A percentile compares a stretch with the other conserved stretches of the same genome.
These are phyloP conservation scores for Cryphonectria nitschkei DNA, from an alignment of 2,329 filamentous ascomycete genomes.

Conservation along the genomic window DNA sequence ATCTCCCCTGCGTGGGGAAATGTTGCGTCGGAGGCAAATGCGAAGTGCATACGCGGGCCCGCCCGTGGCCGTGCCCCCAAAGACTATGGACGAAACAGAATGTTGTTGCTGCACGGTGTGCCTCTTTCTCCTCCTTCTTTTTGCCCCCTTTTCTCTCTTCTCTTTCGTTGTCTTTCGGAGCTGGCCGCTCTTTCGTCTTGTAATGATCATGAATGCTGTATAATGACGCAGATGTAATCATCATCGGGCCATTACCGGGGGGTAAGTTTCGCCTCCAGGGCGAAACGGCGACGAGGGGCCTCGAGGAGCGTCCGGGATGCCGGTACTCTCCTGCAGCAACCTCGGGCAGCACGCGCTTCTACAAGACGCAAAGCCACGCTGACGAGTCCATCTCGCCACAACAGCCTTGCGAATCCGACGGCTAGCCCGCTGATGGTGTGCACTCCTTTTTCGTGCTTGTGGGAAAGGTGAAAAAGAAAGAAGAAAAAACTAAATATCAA, in stretches of 20 bases:
- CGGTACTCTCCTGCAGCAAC: not conserved
- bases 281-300: not conserved
- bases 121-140: not conserved
- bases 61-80: not conserved
- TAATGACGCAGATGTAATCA: not conserved
- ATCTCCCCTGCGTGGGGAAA: not conserved
- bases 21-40: not conserved
- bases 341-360: not conserved
- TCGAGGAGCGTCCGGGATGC: not conserved
- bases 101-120: not conserved
- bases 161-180: not conserved
- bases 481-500: not conserved
- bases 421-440: not conserved
- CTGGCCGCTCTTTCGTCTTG: not conserved
- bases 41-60: not conserved
- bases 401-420: slow-evolving; percentile 8
- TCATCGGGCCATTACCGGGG: not conserved
- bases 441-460: not conserved
- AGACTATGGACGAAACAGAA: not conserved
- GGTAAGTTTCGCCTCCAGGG: not conserved
- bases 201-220: not conserved
- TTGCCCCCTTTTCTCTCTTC: not conserved
- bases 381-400: not conserved
- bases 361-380: slow-evolving; percentile 11
- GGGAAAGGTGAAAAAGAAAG: too few species aligned